phyloP scores from a whole-genome alignment of 139 green algal species.

The Zygnema cylindricum region DNA sequence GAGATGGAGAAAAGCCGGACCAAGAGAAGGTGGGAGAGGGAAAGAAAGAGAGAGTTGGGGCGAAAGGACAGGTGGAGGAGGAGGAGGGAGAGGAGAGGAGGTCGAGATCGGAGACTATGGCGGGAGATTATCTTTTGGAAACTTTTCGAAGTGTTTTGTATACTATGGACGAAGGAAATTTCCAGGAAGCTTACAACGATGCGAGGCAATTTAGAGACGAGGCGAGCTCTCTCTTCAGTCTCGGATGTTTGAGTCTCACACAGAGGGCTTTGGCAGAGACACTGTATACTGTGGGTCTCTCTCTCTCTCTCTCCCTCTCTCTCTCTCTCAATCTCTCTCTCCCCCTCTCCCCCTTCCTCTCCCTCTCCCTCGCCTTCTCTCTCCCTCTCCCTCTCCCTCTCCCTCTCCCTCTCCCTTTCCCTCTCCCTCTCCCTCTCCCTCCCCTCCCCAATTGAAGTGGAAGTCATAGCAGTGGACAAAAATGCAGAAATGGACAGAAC shows the following conservation, averaged over 20 bases:
- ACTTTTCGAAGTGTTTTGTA: constrained; percentile 66
- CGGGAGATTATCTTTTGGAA: constrained; percentile 68
- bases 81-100: not conserved
- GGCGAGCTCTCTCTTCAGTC: constrained; percentile 71
- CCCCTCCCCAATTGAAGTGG: not conserved
- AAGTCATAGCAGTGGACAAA: too few species aligned
- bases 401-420: not conserved
- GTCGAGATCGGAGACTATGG: not conserved
- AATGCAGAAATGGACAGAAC: too few species aligned
- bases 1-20: not conserved
- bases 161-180: constrained; percentile 42
- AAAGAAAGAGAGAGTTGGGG: constrained; percentile 1
- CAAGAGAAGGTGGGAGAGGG: not conserved
- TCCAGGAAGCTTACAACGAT: constrained; percentile 71
- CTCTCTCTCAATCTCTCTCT: constrained; percentile 30
- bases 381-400: not conserved
- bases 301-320: constrained; percentile 1
- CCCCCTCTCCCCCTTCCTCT: not conserved
- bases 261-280: constrained; percentile 70
- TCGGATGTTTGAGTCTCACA: constrained; percentile 71
- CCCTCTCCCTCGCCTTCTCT: constrained; percentile 26
- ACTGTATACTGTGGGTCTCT: constrained; percentile 62
- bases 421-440: not conserved
- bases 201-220: constrained; percentile 75
- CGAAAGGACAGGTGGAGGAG: constrained; percentile 20